Base-by-base conservation (phyloP, 257 asterid species). In the Ligustrum vulgare region DNA sequence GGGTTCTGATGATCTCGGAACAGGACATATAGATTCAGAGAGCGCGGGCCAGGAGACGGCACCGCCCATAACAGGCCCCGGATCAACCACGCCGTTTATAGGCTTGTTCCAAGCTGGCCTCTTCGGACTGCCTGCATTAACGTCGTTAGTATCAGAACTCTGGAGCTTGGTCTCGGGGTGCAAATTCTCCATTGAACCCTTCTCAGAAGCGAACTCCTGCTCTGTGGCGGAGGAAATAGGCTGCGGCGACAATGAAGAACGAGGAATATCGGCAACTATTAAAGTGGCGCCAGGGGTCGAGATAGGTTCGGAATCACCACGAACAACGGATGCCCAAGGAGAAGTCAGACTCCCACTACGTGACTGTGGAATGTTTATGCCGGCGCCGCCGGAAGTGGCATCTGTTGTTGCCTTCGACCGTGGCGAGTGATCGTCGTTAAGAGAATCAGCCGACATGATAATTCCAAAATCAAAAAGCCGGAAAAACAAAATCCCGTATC, bases 1-100 rank as follows among this genome's bases (percentile, higher is more conserved):
- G 20, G 74, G 47, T 65, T 88, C 93, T 5, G 86, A 68, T 36
- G 93, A 81, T 84, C 89, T 87, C 16, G 71, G 63, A 16, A 77
- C 74, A 22, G 90, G 77, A 22, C 92, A 84, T 25, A 92, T 81
- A 22, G 94, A 78, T 75, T 93, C 97, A 10, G 93, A 87, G 8
- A 93, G 92, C 4, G 97, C 91, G 31, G 98, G 98, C 98, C 98
- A 93, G 0, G 97, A 82, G 36, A 85, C 81, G 28, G 89, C 81
- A 0, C 92, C 96, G 5, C 86, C 86, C 86, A 85, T 85, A 3
- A 85, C 83, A 58, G 84, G 18, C 75, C 60, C 71, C 33, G 80
- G 49, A 75, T 82, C 84, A 41, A 80, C 81, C 16, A 72, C 84
- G 0, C 84, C 83, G 47, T 84, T 82, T 64, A 63, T 41, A 39